A percentile compares a stretch with the other conserved stretches of the same genome.
Conservation (phyloP, 1,284 basidiomycete genomes). For the Sporisorium reilianum region DNA sequence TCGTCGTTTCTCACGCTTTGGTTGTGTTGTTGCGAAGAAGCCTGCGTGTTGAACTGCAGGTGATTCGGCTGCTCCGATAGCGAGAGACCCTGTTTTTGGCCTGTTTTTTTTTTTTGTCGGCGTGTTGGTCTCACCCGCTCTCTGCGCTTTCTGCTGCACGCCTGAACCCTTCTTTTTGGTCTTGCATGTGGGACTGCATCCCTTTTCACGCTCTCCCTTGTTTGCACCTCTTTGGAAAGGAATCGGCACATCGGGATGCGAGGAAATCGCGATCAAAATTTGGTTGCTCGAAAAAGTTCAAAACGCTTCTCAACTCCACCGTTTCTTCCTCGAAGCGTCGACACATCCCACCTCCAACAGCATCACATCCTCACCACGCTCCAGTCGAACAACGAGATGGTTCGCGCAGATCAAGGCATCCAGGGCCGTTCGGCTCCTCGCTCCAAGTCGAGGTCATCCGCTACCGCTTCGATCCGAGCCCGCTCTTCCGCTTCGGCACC, state of each 20-base stretch:
- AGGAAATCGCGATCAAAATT: conserved; percentile 28
- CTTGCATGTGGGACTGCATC: not conserved
- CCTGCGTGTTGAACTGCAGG: not conserved
- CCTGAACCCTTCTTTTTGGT: not conserved
- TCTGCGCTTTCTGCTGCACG: not conserved
- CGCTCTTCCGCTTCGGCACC: conserved; percentile 20
- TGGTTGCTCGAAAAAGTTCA: conserved; percentile 12
- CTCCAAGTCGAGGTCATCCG: conserved; percentile 37
- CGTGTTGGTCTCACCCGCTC: conserved; percentile 4
- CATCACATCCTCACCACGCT: not conserved
- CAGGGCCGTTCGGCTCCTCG: conserved; percentile 35
- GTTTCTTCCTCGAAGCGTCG: too few species aligned
- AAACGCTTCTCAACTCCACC: not conserved
- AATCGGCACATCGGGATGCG: conserved; percentile 11
- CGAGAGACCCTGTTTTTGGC: conserved; percentile 1
- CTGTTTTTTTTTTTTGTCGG: not conserved
- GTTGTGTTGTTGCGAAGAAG: not conserved
- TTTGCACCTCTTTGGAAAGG: not conserved
- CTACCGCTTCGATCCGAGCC: conserved; percentile 24
- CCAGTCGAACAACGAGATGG: conserved; percentile 16
- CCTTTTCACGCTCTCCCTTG: conserved; percentile 3
- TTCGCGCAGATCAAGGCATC: conserved; percentile 40
- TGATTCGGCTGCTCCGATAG: conserved; percentile 1
- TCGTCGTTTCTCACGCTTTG: too few species aligned
- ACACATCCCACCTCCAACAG: not conserved